These are phyloP conservation scores for Zopfochytrium polystomum DNA, from an alignment of 371 early-diverging fungal species.

Conservation along the genomic window DNA sequence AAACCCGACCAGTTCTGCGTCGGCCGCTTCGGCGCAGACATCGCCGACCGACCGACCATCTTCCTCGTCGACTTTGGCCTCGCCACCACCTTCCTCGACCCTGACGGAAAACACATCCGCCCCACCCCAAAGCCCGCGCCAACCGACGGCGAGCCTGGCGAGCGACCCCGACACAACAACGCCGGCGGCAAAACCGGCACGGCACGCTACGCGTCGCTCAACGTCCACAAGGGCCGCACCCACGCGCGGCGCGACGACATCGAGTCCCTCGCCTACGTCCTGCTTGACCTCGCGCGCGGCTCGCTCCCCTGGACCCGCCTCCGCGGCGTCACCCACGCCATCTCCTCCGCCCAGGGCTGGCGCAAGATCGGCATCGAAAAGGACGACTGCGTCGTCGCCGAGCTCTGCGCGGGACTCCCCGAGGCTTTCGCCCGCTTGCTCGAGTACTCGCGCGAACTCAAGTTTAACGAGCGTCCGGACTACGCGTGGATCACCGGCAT, in stretches of 20 bases:
- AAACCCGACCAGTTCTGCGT: constrained; percentile 66
- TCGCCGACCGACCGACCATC: constrained; percentile 29
- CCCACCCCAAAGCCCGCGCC: constrained; percentile 39
- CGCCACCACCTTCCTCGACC: constrained; percentile 48
- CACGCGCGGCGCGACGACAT: constrained; percentile 65
- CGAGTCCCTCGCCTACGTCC: constrained; percentile 57
- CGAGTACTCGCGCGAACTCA: constrained; percentile 50
- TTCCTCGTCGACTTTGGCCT: constrained; percentile 64
- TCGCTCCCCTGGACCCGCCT: constrained; percentile 65
- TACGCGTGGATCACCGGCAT: constrained; percentile 35
- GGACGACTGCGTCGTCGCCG: constrained; percentile 35
- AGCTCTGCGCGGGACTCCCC: constrained; percentile 50
- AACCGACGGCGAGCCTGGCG: neutral
- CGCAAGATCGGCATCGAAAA: constrained; percentile 52
- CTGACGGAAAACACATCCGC: constrained; percentile 44
- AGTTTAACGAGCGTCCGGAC: constrained; percentile 54
- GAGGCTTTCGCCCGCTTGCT: constrained; percentile 43
- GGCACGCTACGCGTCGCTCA: constrained; percentile 61
- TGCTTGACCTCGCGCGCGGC: constrained; percentile 58
- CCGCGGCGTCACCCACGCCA: constrained; percentile 34
- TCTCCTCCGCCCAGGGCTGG: constrained; percentile 53
- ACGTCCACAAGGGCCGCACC: constrained; percentile 56
- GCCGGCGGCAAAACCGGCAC: constrained; percentile 51
- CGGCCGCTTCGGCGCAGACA: constrained; percentile 35
- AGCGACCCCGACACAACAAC: neutral